phyloP scores from a whole-genome alignment of 139 green algal genomes.

The Volvox africanus region DNA sequence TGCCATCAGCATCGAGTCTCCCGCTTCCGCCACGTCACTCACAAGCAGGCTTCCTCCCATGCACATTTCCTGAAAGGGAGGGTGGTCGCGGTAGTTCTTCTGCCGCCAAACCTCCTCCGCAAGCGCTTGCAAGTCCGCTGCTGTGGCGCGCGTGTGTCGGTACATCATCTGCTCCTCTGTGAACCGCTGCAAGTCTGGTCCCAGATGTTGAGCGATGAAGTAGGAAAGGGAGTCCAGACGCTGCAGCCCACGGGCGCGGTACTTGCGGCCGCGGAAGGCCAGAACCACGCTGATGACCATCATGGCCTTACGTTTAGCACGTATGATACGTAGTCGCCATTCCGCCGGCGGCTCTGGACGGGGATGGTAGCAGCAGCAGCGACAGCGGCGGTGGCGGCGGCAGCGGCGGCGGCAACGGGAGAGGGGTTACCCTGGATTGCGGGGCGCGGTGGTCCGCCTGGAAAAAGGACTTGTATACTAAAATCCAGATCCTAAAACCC shows the following conservation, averaged over 20 bases:
- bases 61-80: too few relatives aligned
- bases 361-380: neutral
- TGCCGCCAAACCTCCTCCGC: slow-evolving; percentile 12
- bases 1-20: too few relatives aligned
- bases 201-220: slow-evolving; percentile 41
- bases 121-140: slow-evolving; percentile 2
- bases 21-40: too few relatives aligned
- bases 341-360: slow-evolving; percentile 11
- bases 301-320: slow-evolving; percentile 40
- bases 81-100: neutral
- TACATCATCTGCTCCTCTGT: slow-evolving; percentile 31
- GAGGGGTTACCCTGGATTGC: too few relatives aligned
- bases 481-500: too few relatives aligned
- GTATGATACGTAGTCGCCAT: slow-evolving; percentile 33
- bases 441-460: too few relatives aligned
- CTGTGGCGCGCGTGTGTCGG: neutral
- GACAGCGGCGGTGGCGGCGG: too few relatives aligned
- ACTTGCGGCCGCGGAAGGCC: slow-evolving; percentile 43
- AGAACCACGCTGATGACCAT: slow-evolving; percentile 40
- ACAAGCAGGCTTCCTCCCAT: too few relatives aligned
- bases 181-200: slow-evolving; percentile 38
- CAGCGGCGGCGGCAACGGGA: neutral
- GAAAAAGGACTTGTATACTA: too few relatives aligned
- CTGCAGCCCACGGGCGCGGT: slow-evolving; percentile 37
- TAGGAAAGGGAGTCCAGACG: slow-evolving; percentile 53